Conservation (phyloP, 2,329 filamentous ascomycete species). For the Cladosporium austrohemisphaericum region DNA sequence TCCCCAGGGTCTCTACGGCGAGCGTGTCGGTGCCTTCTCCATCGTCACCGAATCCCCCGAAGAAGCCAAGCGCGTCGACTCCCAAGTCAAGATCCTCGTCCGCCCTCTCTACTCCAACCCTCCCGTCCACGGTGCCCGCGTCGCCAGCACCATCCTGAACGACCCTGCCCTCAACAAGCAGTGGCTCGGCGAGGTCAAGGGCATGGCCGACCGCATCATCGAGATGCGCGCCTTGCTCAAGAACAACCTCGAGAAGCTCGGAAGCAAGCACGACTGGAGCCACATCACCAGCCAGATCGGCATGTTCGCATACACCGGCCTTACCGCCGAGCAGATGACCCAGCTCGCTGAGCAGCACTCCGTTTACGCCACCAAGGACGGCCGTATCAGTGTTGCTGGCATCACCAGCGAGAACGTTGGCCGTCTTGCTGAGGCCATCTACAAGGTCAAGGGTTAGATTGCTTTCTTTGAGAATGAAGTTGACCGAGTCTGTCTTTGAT, state of each 20-base stretch:
- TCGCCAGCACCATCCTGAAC: conserved; percentile 89
- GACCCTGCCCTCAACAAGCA: conserved; percentile 79
- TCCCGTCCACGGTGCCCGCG: conserved; percentile 90
- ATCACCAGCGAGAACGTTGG: conserved; percentile 77
- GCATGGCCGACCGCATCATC: conserved; percentile 98
- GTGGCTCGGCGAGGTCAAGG: conserved; percentile 96
- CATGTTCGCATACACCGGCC: conserved; percentile 98
- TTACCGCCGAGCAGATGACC: conserved; percentile 89
- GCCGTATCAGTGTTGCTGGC: conserved; percentile 79
- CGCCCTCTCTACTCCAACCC: conserved; percentile 98
- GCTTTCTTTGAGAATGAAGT: no score
- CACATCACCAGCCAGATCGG: conserved; percentile 98
- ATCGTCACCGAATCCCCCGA: conserved; percentile 78
- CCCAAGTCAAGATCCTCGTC: conserved; percentile 96
- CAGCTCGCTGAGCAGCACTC: conserved; percentile 89
- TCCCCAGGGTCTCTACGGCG: conserved; percentile 83
- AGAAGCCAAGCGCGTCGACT: conserved; percentile 94
- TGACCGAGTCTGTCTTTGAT: no score
- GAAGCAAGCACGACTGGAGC: conserved; percentile 95
- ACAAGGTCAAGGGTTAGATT: conserved; percentile 67
- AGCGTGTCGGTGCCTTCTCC: conserved; percentile 96
- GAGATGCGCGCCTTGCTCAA: conserved; percentile 93
- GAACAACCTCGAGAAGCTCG: conserved; percentile 89
- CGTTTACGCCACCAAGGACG: conserved; percentile 94
- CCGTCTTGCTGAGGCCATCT: conserved; percentile 77